A percentile compares a stretch with the other conserved stretches of the same genome.
Evolutionary conservation across 179 eudicot genomes (phyloP).

Genomic region (Corrigiola litoralis): DNA sequence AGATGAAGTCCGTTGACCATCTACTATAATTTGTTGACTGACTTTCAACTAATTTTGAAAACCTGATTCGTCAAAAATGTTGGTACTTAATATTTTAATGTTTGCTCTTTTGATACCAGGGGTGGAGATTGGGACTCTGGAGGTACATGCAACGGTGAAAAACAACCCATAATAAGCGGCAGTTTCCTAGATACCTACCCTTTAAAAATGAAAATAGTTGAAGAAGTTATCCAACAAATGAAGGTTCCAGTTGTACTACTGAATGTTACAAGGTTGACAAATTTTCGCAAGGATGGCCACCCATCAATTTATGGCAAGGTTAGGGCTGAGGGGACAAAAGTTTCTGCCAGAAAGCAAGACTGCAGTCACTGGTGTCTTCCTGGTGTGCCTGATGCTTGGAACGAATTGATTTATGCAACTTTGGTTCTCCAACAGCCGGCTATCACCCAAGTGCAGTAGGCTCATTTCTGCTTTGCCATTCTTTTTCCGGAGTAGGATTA

Average conservation of each 20-base stretch:
- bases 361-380: slow-evolving; percentile 99
- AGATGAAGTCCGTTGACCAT: too few relatives aligned
- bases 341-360: slow-evolving; percentile 67
- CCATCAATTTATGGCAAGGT: slow-evolving; percentile 75
- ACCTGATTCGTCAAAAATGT: neutral
- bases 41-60: too few relatives aligned
- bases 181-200: slow-evolving; percentile 61
- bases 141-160: slow-evolving; percentile 83
- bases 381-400: slow-evolving; percentile 96
- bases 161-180: slow-evolving; percentile 52
- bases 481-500: neutral
- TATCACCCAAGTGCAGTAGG: neutral
- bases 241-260: slow-evolving; percentile 53
- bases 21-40: too few relatives aligned
- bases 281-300: slow-evolving; percentile 87
- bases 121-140: slow-evolving; percentile 99
- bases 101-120: slow-evolving; percentile 28
- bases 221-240: slow-evolving; percentile 64
- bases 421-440: slow-evolving; percentile 37
- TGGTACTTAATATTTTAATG: neutral
- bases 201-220: slow-evolving; percentile 73
- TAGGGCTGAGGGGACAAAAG: slow-evolving; percentile 30
- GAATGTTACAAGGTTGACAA: slow-evolving; percentile 73
- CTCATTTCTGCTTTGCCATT: neutral
- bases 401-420: slow-evolving; percentile 74